These are phyloP conservation scores for Dunaliella salina DNA, from an alignment of 163 green algal genomes.

Conservation along the genomic window DNA sequence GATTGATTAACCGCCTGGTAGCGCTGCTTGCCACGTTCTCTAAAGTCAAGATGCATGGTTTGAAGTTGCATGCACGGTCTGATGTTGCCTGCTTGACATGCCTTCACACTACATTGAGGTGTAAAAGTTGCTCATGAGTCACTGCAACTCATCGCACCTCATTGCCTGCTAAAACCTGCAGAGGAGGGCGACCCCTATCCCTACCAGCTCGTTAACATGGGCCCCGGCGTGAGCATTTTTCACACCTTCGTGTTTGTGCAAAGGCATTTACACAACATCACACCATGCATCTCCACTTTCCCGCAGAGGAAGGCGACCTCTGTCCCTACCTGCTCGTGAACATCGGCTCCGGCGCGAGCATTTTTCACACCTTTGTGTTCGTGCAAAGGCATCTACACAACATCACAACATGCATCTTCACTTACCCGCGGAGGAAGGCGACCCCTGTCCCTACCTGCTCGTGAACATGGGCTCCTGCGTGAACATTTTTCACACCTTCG, in stretches of 20 bases:
- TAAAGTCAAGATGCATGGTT: too few relatives aligned
- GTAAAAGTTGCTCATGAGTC: too few relatives aligned
- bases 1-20: too few relatives aligned
- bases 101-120: too few relatives aligned
- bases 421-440: conserved; percentile 47
- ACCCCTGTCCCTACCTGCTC: conserved; percentile 92
- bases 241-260: too few relatives aligned
- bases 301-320: conserved; percentile 58
- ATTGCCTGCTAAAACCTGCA: conserved; percentile 14
- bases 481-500: conserved; percentile 41
- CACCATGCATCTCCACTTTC: too few relatives aligned
- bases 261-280: too few relatives aligned
- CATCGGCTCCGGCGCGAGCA: conserved; percentile 92
- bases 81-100: too few relatives aligned
- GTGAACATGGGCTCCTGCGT: conserved; percentile 98
- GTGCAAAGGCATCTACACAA: conserved; percentile 57
- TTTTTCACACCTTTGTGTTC: background rate
- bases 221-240: conserved; percentile 82
- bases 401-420: too few relatives aligned
- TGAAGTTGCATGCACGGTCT: too few relatives aligned
- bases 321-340: conserved; percentile 98
- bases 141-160: too few relatives aligned
- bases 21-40: too few relatives aligned
- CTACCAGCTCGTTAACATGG: conserved; percentile 98
- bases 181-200: conserved; percentile 73